phyloP scores from a whole-genome alignment of 345 rosid species.

The Boechera stricta region DNA sequence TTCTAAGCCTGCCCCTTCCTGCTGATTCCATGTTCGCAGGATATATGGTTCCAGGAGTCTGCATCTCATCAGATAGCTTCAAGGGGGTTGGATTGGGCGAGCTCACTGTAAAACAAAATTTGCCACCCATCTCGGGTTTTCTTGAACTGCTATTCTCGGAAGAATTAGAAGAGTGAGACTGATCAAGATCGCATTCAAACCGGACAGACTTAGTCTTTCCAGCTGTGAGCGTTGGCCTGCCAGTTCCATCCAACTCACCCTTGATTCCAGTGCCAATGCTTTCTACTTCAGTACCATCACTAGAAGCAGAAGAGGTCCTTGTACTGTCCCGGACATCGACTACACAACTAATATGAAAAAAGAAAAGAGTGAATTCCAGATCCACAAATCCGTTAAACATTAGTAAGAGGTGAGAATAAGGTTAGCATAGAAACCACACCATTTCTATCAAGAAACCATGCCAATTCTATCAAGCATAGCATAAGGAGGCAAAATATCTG shows the following conservation, averaged over 20 bases:
- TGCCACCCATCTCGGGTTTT: slow-evolving; percentile 48
- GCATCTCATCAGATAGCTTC: slow-evolving; percentile 89
- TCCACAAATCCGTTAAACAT: slow-evolving; percentile 14
- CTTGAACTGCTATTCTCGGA: slow-evolving; percentile 47
- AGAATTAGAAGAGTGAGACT: slow-evolving; percentile 52
- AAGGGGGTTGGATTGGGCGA: slow-evolving; percentile 83
- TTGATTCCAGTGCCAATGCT: slow-evolving; percentile 41
- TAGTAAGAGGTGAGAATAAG: slow-evolving; percentile 9
- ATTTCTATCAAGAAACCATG: slow-evolving; percentile 8
- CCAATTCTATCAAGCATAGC: slow-evolving; percentile 1
- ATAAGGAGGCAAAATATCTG: background rate
- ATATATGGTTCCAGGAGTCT: slow-evolving; percentile 94
- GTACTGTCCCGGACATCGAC: slow-evolving; percentile 51
- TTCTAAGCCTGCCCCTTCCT: slow-evolving; percentile 56
- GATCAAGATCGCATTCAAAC: slow-evolving; percentile 67
- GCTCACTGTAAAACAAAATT: slow-evolving; percentile 45
- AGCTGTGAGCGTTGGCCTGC: slow-evolving; percentile 50
- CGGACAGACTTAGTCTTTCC: slow-evolving; percentile 70
- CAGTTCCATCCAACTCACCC: slow-evolving; percentile 38
- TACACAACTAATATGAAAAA: slow-evolving; percentile 52
- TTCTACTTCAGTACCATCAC: slow-evolving; percentile 47
- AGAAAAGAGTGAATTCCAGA: slow-evolving; percentile 10
- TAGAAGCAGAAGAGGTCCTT: slow-evolving; percentile 47
- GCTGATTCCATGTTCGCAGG: slow-evolving; percentile 58
- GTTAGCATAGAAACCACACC: slow-evolving; percentile 15